Base-by-base conservation (phyloP, 2,329 filamentous ascomycete genomes). In the Beauveria caledonica region DNA sequence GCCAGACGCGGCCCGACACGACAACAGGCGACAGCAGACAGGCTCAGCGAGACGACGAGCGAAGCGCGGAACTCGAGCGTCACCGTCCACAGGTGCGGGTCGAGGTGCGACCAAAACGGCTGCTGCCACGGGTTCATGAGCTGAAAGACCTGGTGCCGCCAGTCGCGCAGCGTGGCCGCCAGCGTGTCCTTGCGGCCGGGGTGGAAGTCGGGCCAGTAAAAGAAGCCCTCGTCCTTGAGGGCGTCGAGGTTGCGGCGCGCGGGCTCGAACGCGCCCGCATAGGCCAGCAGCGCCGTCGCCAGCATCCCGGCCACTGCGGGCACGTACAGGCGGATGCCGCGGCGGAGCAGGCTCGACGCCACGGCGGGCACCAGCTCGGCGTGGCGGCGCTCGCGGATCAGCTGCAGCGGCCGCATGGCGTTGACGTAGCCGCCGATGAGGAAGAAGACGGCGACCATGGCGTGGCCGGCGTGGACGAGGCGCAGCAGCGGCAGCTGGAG, bases 381-480 rank as follows among this genome's bases (percentile, higher is more conserved):
- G 21, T 50, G 19, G 45, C 52, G 52, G 23, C 36, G 51, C 2
- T 40, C 44, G n/a, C 62, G 50, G 9, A 58, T 52, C 39, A 50
- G 27, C 8, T 21, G 36, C 13, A 46, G 49, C 8, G 59, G 53
- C 33, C 49, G 58, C 11, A 45, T 17, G 29, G 62, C 53, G 48
- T 59, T 59, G 51, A 55, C 62, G 40, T 57, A 60, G 51, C 62
- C 62, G 36, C 60, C 60, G 19, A 63, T 62, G n/a, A 63, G 46
- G 55, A 63, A 62, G 56, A 63, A 63, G 13, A 63, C n/a, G 46
- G 45, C 45, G 29, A 63, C 62, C 62, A 63, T 63, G 39, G 60
- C 53, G 48, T 62, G 60, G 19, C 60, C 62, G 8, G 55, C 60
- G 42, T 56, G 54, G 11, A 61, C 44, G 17, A 62, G 40, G 11